A percentile compares a stretch with the other conserved stretches of the same genome.
Evolutionary conservation across 1,284 basidiomycete genomes (phyloP).

Genomic region (Cystobasidiaceae sp.): DNA sequence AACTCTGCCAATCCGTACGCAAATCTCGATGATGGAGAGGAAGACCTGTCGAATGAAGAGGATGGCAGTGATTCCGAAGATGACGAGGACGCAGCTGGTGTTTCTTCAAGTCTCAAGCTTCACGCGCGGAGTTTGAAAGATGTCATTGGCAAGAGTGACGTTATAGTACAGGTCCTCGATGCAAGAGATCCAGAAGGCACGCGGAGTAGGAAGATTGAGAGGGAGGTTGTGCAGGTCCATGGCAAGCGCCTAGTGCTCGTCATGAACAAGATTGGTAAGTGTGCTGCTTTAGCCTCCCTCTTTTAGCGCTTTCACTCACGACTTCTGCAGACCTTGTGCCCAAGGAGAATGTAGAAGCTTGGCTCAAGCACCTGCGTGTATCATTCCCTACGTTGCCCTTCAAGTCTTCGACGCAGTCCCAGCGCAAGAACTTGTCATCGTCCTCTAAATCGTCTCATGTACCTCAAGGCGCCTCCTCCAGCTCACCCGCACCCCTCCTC

Average conservation of each 20-base stretch:
- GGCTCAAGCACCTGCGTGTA: conserved; percentile 85
- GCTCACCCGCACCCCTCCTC: conserved; percentile 65
- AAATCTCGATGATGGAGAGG: conserved; percentile 36
- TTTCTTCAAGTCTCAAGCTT: conserved; percentile 44
- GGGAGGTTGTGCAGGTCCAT: conserved; percentile 77
- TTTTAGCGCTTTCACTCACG: conserved; percentile 33
- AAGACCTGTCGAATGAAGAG: conserved; percentile 15
- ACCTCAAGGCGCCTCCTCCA: conserved; percentile 53
- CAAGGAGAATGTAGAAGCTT: conserved; percentile 76
- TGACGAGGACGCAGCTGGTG: conserved; percentile 35
- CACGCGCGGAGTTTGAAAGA: conserved; percentile 62
- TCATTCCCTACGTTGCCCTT: conserved; percentile 91
- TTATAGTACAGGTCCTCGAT: conserved; percentile 82
- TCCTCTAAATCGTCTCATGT: conserved; percentile 61
- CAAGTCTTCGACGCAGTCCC: conserved; percentile 74
- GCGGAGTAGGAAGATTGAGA: conserved; percentile 76
- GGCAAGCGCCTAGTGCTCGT: conserved; percentile 81
- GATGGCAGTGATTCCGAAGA: conserved; percentile 37
- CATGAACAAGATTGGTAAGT: conserved; percentile 84
- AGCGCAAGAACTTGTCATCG: conserved; percentile 71
- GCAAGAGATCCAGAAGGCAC: conserved; percentile 89
- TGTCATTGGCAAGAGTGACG: conserved; percentile 88
- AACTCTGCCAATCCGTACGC: conserved; percentile 38
- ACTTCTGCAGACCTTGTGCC: conserved; percentile 72
- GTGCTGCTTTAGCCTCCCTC: neutral